Evolutionary conservation across 2,329 filamentous ascomycete genomes (phyloP).

Genomic region (Colletotrichum cereale): DNA sequence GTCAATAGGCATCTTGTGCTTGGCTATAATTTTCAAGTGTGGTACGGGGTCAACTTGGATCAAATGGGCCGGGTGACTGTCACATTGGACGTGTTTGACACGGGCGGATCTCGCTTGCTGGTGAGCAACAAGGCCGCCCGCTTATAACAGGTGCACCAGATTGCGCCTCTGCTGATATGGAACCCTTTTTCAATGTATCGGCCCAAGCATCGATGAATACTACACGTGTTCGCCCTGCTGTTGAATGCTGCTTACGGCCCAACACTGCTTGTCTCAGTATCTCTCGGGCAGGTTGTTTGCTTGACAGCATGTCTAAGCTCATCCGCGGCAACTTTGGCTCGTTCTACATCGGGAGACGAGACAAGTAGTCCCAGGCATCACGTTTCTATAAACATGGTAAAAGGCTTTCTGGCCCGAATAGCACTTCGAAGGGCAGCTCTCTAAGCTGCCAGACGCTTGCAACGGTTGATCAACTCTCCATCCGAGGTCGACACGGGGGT

Average conservation of each 20-base stretch:
- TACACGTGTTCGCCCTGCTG: background rate
- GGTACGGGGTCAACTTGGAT: background rate
- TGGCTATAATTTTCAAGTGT: background rate
- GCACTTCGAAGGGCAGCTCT: background rate
- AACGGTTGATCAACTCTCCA: background rate
- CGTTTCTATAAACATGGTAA: background rate
- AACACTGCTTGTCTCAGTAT: background rate
- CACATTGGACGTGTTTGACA: background rate
- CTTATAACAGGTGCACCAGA: background rate
- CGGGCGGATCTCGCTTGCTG: background rate
- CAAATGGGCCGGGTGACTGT: background rate
- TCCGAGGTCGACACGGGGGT: background rate
- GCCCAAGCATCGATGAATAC: background rate
- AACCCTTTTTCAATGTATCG: background rate
- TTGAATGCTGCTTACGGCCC: background rate
- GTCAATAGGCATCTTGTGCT: background rate
- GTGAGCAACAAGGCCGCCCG: background rate
- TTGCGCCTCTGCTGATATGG: background rate
- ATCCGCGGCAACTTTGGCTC: too few species aligned
- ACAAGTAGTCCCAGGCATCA: background rate
- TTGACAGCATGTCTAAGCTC: background rate
- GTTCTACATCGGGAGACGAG: background rate
- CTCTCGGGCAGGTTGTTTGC: background rate
- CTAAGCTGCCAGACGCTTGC: background rate
- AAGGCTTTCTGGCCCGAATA: background rate